These are phyloP conservation scores for Pseudogymnoascus sp. DNA, from an alignment of 2,329 filamentous ascomycete genomes.

Conservation along the genomic window DNA sequence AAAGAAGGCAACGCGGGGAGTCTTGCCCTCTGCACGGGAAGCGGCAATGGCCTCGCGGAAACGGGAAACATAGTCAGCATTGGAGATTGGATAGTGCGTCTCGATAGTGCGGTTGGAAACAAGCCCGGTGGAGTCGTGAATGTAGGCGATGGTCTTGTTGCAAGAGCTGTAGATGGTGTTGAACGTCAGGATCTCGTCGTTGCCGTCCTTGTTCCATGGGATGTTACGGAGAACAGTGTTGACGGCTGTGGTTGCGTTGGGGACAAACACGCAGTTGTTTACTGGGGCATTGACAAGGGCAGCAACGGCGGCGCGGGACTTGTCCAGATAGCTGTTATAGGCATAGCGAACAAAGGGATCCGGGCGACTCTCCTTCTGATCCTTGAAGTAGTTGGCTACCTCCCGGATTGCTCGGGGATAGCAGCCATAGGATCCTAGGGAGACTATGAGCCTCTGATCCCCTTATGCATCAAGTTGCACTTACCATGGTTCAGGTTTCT, in stretches of 20 bases:
- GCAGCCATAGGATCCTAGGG: conserved; percentile 65
- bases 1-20: conserved; percentile 61
- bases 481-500: conserved; percentile 31
- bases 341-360: conserved; percentile 70
- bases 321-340: conserved; percentile 53
- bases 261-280: conserved; percentile 64
- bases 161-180: conserved; percentile 70
- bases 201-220: conserved; percentile 47
- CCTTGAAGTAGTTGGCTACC: conserved; percentile 55
- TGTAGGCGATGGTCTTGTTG: conserved; percentile 62
- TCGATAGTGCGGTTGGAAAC: conserved; percentile 45
- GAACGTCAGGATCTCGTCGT: conserved; percentile 72
- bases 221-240: conserved; percentile 77
- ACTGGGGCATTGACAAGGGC: conserved; percentile 55
- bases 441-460: background rate
- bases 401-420: conserved; percentile 55
- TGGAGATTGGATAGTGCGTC: conserved; percentile 60
- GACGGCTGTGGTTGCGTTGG: conserved; percentile 70
- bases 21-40: conserved; percentile 47
- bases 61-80: conserved; percentile 52
- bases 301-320: conserved; percentile 56
- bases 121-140: conserved; percentile 30
- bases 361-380: conserved; percentile 56
- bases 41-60: conserved; percentile 52
- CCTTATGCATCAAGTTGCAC: background rate